Evolutionary conservation across 2,329 filamentous ascomycete species (phyloP).

Genomic region (Alternaria sp.): DNA sequence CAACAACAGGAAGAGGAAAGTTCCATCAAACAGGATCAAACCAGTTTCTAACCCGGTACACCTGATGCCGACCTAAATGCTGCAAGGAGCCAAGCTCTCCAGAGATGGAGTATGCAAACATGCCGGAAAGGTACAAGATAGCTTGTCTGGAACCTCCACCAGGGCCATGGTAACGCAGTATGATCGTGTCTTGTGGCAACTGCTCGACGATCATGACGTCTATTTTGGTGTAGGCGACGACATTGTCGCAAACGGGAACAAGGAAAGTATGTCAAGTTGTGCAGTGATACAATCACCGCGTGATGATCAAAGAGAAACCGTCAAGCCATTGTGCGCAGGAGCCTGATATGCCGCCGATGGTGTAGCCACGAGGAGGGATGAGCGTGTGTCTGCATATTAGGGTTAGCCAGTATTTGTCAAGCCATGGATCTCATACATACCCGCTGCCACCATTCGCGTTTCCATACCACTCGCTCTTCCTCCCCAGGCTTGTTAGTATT

Average conservation of each 20-base stretch:
- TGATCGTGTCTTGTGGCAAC: neutral
- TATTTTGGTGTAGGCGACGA: neutral
- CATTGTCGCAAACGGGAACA: neutral
- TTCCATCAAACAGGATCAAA: neutral
- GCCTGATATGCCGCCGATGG: slow-evolving; percentile 84
- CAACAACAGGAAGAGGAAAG: neutral
- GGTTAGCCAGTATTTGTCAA: slow-evolving; percentile 28
- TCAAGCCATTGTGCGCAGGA: slow-evolving; percentile 83
- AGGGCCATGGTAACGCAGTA: neutral
- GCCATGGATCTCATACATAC: slow-evolving; percentile 64
- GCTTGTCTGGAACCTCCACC: neutral
- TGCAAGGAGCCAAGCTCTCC: neutral
- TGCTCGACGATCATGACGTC: neutral
- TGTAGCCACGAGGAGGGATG: slow-evolving; percentile 88
- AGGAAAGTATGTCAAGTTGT: neutral
- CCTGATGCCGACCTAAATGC: neutral
- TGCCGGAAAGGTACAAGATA: neutral
- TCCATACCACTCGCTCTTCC: slow-evolving; percentile 84
- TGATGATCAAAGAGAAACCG: slow-evolving; percentile 82
- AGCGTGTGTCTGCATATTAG: slow-evolving; percentile 72
- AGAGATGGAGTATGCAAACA: neutral
- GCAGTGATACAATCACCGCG: slow-evolving; percentile 58
- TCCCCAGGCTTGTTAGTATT: slow-evolving; percentile 86
- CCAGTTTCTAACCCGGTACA: neutral
- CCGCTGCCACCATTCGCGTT: slow-evolving; percentile 79